Percentiles rank a stretch among this genome's conserved stretches.
Evolutionary conservation across 1,284 basidiomycete species (phyloP).

Genomic region (Stygiomarasmius scandens): DNA sequence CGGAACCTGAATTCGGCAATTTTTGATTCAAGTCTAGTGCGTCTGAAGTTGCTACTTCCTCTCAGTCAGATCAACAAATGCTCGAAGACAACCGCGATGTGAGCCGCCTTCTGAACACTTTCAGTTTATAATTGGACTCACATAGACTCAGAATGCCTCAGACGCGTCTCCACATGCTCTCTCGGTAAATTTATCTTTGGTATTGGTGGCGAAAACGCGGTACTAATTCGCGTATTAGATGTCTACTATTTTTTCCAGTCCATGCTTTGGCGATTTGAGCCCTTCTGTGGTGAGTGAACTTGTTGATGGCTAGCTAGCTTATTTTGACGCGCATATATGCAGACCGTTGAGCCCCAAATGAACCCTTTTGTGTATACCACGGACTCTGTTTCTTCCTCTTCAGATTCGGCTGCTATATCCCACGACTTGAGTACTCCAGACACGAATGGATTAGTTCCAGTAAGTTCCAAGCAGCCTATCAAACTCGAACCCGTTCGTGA

Average conservation of each 20-base stretch:
- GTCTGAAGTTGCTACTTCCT: too few relatives aligned
- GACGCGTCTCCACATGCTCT: background rate
- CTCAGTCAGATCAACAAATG: too few relatives aligned
- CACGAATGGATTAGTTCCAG: too few relatives aligned
- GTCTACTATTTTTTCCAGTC: conserved; percentile 4
- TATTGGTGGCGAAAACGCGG: background rate
- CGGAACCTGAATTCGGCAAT: too few relatives aligned
- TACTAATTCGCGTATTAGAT: background rate
- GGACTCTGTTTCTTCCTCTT: background rate
- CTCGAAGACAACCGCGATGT: too few relatives aligned
- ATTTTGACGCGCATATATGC: conserved; percentile 7
- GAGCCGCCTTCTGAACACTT: too few relatives aligned
- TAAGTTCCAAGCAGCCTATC: too few relatives aligned
- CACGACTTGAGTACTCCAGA: background rate
- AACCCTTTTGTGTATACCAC: background rate
- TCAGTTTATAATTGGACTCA: too few relatives aligned
- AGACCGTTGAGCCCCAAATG: background rate
- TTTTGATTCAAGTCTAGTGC: too few relatives aligned
- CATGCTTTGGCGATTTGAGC: conserved; percentile 9
- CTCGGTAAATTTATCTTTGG: background rate
- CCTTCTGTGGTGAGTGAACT: background rate
- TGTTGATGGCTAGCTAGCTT: too few relatives aligned
- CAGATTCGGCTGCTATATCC: background rate
- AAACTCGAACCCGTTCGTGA: too few relatives aligned
- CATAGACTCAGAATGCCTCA: background rate